Evolutionary conservation across 306 rosid genomes (phyloP).

Genomic region (Corylus americana): DNA sequence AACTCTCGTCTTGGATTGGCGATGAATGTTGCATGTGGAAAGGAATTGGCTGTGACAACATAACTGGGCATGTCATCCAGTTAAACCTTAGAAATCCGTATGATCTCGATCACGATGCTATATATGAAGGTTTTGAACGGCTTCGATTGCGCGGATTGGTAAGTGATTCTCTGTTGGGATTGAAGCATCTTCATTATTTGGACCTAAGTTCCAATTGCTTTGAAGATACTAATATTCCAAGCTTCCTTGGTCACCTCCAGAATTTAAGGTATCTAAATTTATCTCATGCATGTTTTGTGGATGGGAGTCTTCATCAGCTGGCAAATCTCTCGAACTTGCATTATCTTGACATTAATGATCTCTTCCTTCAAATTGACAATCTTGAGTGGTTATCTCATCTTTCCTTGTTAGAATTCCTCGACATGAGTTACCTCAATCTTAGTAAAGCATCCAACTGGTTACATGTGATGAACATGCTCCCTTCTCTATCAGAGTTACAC

Average conservation of each 20-base stretch:
- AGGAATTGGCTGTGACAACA: background rate
- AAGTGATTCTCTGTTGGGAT: conserved; percentile 3
- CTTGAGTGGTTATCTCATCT: conserved; percentile 33
- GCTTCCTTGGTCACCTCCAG: conserved; percentile 20
- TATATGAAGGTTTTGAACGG: background rate
- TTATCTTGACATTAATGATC: too few relatives aligned
- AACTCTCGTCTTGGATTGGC: background rate
- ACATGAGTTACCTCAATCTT: conserved; percentile 22
- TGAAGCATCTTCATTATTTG: conserved; percentile 11
- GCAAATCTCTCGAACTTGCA: too few relatives aligned
- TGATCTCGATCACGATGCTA: too few relatives aligned
- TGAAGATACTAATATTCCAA: conserved; percentile 3
- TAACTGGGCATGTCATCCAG: background rate
- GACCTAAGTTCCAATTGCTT: conserved; percentile 15
- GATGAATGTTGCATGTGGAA: background rate
- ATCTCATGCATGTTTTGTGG: background rate
- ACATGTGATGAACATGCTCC: conserved; percentile 22
- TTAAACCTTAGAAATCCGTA: too few relatives aligned
- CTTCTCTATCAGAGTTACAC: conserved; percentile 12
- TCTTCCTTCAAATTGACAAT: background rate
- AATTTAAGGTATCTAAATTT: conserved; percentile 13
- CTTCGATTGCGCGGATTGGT: conserved; percentile 8
- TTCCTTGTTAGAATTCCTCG: conserved; percentile 18
- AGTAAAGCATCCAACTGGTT: conserved; percentile 21
- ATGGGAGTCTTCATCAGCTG: too few relatives aligned